Percentiles rank a stretch among this genome's conserved stretches.
These are phyloP conservation scores for Eucalyptus melliodora DNA, from an alignment of 345 rosid genomes.

Conservation along the genomic window DNA sequence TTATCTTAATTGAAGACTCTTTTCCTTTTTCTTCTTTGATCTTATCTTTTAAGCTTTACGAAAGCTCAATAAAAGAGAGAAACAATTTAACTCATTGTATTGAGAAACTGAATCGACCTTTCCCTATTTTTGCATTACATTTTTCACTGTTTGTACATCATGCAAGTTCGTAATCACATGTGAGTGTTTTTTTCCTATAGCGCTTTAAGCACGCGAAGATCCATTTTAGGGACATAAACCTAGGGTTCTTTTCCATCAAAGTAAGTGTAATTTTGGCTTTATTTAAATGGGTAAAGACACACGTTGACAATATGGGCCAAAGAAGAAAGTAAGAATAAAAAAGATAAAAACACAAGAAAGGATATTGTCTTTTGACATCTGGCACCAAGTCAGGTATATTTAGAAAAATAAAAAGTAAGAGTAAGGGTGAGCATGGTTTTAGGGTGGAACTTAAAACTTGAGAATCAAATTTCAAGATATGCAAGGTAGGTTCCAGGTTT, in stretches of 20 bases:
- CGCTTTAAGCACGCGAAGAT: not conserved
- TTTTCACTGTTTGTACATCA: not conserved
- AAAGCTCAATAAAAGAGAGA: not conserved
- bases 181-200: not conserved
- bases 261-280: not conserved
- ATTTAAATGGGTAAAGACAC: not conserved
- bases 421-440: too few species aligned
- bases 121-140: not conserved
- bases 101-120: not conserved
- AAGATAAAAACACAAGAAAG: not conserved
- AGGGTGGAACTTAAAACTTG: too few species aligned
- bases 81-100: not conserved
- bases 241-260: not conserved
- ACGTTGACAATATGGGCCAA: not conserved
- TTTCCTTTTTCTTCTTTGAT: not conserved
- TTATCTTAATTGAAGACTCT: not conserved
- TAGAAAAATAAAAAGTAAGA: not conserved
- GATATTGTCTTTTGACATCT: not conserved
- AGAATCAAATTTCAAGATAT: too few species aligned
- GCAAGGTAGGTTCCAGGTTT: fast-evolving
- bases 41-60: not conserved
- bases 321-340: not conserved
- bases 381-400: not conserved
- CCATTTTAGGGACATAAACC: not conserved
- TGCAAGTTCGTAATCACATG: not conserved